Conservation (phyloP, 2,329 filamentous ascomycete species). For the Diplodia intermedia region DNA sequence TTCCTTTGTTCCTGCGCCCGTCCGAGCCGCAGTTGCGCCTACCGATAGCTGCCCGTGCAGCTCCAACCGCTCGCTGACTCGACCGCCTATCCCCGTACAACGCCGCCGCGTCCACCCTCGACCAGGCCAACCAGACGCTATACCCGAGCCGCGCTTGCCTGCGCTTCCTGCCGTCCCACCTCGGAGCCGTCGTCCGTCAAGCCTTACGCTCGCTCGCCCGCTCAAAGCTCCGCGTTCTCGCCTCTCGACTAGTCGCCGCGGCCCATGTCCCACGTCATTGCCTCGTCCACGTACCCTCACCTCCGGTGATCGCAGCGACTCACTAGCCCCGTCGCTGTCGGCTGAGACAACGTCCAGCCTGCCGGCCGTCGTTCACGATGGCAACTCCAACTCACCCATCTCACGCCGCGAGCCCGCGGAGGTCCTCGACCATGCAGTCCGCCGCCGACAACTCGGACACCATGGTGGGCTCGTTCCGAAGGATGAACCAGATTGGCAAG, state of each 20-base stretch:
- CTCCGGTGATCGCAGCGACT: conserved; percentile 32
- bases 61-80: conserved; percentile 30
- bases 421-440: conserved; percentile 27
- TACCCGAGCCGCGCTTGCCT: conserved; percentile 2
- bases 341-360: conserved; percentile 19
- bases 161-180: conserved; percentile 16
- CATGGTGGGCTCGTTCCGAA: conserved; percentile 76
- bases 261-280: conserved; percentile 31
- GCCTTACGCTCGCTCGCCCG: conserved; percentile 25
- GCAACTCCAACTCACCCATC: conserved; percentile 29
- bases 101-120: conserved; percentile 23
- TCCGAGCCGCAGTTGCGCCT: conserved; percentile 11
- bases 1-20: conserved; percentile 31
- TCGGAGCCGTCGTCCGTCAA: conserved; percentile 14
- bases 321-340: conserved; percentile 23
- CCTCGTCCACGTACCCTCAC: conserved; percentile 29
- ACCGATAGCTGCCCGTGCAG: conserved; percentile 18
- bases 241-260: conserved; percentile 19
- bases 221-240: conserved; percentile 23
- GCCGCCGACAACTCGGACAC: conserved; percentile 32
- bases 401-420: conserved; percentile 26
- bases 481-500: conserved; percentile 90
- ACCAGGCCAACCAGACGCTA: conserved; percentile 10
- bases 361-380: conserved; percentile 23
- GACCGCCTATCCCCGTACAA: conserved; percentile 24